These are phyloP conservation scores for Eimeria zaria DNA, from an alignment of 169 alveolate genomes.

Conservation along the genomic window DNA sequence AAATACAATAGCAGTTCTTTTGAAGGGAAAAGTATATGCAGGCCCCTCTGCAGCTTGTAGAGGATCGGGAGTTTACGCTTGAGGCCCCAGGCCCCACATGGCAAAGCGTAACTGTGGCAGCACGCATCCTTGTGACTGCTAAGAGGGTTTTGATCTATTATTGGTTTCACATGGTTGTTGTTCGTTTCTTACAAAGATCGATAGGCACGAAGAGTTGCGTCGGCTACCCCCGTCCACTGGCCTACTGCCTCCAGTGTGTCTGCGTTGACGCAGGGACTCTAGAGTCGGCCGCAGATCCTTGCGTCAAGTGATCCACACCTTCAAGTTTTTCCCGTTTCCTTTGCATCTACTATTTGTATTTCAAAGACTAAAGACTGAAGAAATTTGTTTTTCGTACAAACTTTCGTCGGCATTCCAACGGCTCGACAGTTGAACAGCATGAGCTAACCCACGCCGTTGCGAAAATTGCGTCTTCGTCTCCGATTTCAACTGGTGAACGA, in stretches of 20 bases:
- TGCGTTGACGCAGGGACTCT: not conserved
- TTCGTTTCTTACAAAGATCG: not conserved
- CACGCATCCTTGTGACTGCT: not conserved
- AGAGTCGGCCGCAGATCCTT: not conserved
- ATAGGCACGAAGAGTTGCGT: not conserved
- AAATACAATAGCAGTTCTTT: not conserved
- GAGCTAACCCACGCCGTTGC: not conserved
- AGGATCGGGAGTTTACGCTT: not conserved
- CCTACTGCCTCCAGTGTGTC: not conserved
- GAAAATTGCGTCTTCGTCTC: not conserved
- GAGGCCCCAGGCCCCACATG: conserved; percentile 35
- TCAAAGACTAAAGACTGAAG: not conserved
- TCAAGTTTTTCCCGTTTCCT: not conserved
- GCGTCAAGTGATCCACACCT: not conserved
- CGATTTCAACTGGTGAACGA: not conserved
- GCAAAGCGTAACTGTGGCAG: not conserved
- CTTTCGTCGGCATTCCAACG: not conserved
- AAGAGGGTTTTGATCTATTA: not conserved
- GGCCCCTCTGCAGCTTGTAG: not conserved
- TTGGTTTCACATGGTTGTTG: not conserved
- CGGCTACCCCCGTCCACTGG: conserved; percentile 4
- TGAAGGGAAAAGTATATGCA: not conserved
- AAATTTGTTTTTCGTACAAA: not conserved
- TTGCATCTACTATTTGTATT: not conserved
- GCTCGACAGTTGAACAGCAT: not conserved